A percentile compares a stretch with the other conserved stretches of the same genome.
These are phyloP conservation scores for Zygnema circumcarinatum DNA, from an alignment of 139 green algal genomes.

Conservation along the genomic window DNA sequence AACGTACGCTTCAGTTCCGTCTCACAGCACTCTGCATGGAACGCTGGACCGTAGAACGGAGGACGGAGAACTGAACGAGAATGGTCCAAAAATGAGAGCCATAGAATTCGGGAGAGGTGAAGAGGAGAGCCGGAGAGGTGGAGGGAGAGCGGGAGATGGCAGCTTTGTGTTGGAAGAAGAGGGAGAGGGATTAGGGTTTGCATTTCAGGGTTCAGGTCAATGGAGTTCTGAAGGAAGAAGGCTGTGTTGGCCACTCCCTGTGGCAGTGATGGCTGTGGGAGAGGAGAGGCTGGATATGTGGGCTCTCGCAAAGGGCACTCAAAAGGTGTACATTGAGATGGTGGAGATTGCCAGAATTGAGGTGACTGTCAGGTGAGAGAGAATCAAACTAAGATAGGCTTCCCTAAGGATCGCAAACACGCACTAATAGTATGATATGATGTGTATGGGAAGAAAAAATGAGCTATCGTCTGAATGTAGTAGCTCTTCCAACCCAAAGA, in stretches of 20 bases:
- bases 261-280: slow-evolving; percentile 28
- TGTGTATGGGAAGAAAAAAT: too few relatives aligned
- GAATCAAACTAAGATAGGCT: not conserved
- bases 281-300: slow-evolving; percentile 25
- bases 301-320: not conserved
- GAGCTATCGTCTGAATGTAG: too few relatives aligned
- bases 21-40: not conserved
- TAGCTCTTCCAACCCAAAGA: too few relatives aligned
- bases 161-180: not conserved
- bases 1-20: not conserved
- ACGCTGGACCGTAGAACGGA: too few relatives aligned
- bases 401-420: not conserved
- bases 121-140: not conserved
- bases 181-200: not conserved
- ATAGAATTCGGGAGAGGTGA: not conserved
- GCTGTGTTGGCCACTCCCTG: not conserved
- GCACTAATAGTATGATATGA: too few relatives aligned
- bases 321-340: slow-evolving; percentile 58
- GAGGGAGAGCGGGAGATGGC: not conserved
- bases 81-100: not conserved
- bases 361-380: slow-evolving; percentile 49
- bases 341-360: slow-evolving; percentile 26
- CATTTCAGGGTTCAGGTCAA: too few relatives aligned
- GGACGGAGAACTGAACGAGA: too few relatives aligned
- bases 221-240: not conserved